Evolutionary conservation across 2,329 filamentous ascomycete species (phyloP), one percentile per base, ranked within the genome.

Genomic region (Sporothrix pallida): DNA sequence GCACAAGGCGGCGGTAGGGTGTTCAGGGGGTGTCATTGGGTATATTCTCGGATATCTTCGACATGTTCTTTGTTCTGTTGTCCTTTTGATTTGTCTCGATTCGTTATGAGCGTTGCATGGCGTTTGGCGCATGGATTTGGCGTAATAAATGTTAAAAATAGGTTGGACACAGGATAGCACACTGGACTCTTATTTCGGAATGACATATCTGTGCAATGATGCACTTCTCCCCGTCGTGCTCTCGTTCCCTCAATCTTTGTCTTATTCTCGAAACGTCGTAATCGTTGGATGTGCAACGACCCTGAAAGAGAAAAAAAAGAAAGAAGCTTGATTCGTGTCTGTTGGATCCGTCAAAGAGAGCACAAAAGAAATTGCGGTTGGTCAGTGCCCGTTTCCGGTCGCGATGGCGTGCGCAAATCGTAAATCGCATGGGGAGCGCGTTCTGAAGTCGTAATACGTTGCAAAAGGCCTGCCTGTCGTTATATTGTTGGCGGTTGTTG

Each of bases 1-100:
- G 81, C 77, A 86, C 84, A 76, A 84, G 79, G 74, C 44, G 54
- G 68, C 56, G 46, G 50, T 71, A 63, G 31, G 13, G 26, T 31
- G 42, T 12, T 37, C n/a, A 20, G n/a, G 46, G 17, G 37, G 58
- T 26, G 23, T 9, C 15, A 12, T 23, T 23, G 20, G 54, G n/a
- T 3, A 58, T 62, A 1, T 60, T 60, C 20, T 44, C 17, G 13
- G 31, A 60, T 60, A 31, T 62, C 37, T 23, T 62, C 26, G 13
- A 15, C 12, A 2, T 44, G 12, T 23, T 44, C 31, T 62, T 52
- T 44, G 46, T 54, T 65, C 12, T 50, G 31, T 67, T 62, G 13
- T 71, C 12, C 12, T 62, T 48, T 62, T 44, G 9, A 10, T 70
- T 50, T 17, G n/a, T 31, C 52, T 67, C 42, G 20, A 50, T 54